These are phyloP conservation scores for Amanita thiersii DNA, from an alignment of 768 basidiomycete genomes.

Conservation along the genomic window DNA sequence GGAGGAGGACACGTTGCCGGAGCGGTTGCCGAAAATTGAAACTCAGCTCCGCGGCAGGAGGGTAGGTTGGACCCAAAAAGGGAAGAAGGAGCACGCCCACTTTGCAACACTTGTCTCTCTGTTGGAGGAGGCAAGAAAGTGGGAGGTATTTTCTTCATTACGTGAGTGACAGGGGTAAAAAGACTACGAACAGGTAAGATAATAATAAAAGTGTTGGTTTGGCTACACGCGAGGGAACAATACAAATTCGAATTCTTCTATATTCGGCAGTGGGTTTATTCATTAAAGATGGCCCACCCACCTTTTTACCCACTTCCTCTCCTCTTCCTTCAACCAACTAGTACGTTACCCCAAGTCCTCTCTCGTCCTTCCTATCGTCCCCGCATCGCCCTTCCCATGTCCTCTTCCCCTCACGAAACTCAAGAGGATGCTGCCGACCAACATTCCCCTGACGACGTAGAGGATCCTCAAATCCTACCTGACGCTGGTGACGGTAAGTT, in stretches of 20 bases:
- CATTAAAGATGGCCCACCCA: conserved; percentile 66
- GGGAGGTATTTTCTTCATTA: conserved; percentile 25
- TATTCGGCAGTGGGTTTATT: conserved; percentile 63
- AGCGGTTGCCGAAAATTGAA: neutral
- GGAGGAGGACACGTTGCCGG: neutral
- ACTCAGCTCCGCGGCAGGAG: conserved; percentile 5
- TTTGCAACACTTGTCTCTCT: too few species aligned
- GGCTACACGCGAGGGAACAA: conserved; percentile 57
- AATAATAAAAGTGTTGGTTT: conserved; percentile 54
- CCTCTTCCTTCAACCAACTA: conserved; percentile 33
- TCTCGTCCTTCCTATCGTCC: conserved; percentile 14
- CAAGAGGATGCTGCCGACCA: conserved; percentile 48
- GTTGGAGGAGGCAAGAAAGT: too few species aligned
- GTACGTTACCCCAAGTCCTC: conserved; percentile 22
- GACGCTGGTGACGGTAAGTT: conserved; percentile 34
- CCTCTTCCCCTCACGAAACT: conserved; percentile 45
- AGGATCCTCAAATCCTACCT: conserved; percentile 32
- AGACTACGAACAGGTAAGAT: conserved; percentile 41
- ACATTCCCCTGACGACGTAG: conserved; percentile 52
- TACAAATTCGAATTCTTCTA: conserved; percentile 51
- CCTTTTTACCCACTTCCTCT: conserved; percentile 55
- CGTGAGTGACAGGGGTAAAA: conserved; percentile 54
- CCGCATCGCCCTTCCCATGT: conserved; percentile 38
- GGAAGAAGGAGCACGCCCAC: too few species aligned
- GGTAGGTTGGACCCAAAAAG: too few species aligned